These are phyloP conservation scores for Hypomontagnella submonticulosa DNA, from an alignment of 495 filamentous ascomycete genomes.

Conservation along the genomic window DNA sequence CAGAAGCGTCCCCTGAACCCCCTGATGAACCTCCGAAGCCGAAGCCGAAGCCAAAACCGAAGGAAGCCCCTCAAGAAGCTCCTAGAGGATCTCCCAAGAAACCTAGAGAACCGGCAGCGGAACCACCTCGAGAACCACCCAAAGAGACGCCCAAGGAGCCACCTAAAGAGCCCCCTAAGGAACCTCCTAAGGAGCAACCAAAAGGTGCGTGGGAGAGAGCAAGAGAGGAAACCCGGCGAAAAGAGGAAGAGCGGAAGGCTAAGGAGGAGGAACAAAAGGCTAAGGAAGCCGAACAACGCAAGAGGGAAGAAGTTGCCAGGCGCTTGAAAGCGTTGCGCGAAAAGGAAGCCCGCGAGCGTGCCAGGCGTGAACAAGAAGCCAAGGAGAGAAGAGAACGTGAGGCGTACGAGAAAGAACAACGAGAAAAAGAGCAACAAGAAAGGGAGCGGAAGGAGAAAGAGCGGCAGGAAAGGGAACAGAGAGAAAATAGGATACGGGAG, in stretches of 20 bases:
- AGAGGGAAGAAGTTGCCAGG: constrained; percentile 62
- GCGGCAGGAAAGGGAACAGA: constrained; percentile 54
- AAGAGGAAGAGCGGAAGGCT: constrained; percentile 58
- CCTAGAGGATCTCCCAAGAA: constrained; percentile 12
- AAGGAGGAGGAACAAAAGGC: constrained; percentile 68
- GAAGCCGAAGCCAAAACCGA: background rate
- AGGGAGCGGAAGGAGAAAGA: constrained; percentile 60
- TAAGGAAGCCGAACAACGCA: constrained; percentile 59
- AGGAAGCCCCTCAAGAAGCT: constrained; percentile 5
- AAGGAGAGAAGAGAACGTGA: constrained; percentile 50
- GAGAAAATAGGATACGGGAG: constrained; percentile 49
- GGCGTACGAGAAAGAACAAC: constrained; percentile 51
- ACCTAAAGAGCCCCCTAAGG: constrained; percentile 32
- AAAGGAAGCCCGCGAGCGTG: constrained; percentile 69
- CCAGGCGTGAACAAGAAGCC: constrained; percentile 62
- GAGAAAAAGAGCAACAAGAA: constrained; percentile 52
- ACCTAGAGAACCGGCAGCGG: background rate
- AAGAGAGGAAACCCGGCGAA: constrained; percentile 71
- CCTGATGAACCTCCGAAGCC: constrained; percentile 8
- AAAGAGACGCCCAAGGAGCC: constrained; percentile 34
- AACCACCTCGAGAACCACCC: constrained; percentile 11
- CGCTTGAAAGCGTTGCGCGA: constrained; percentile 66
- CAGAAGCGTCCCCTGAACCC: constrained; percentile 5
- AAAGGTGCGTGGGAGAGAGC: constrained; percentile 75
- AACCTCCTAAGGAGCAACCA: constrained; percentile 36